These are phyloP conservation scores for Suzukiozyma palmioleophila DNA, from an alignment of 1,139 yeast genomes.

Conservation along the genomic window DNA sequence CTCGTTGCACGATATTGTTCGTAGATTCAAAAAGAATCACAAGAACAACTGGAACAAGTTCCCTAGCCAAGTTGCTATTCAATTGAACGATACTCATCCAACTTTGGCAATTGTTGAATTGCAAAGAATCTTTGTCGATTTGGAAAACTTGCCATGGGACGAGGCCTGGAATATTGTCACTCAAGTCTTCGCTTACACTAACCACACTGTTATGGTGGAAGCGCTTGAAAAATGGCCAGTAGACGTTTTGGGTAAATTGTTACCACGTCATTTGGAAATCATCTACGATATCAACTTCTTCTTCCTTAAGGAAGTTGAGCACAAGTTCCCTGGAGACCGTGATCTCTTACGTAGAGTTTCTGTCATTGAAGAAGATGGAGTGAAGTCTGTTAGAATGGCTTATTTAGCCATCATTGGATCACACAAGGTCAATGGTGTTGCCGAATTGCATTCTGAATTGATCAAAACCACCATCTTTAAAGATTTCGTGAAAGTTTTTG, in stretches of 20 bases:
- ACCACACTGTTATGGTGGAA: conserved; percentile 92
- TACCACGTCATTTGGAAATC: conserved; percentile 91
- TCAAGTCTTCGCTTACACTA: conserved; percentile 83
- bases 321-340: conserved; percentile 66
- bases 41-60: conserved; percentile 73
- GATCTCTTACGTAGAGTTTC: conserved; percentile 71
- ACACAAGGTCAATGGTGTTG: conserved; percentile 93
- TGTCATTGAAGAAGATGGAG: conserved; percentile 73
- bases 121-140: conserved; percentile 80
- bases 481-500: conserved; percentile 82
- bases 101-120: conserved; percentile 88
- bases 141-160: conserved; percentile 77
- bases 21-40: conserved; percentile 80
- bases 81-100: conserved; percentile 94
- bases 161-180: conserved; percentile 84
- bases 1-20: conserved; percentile 82
- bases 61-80: conserved; percentile 85
- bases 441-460: conserved; percentile 89
- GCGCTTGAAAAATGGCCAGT: conserved; percentile 97
- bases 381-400: conserved; percentile 90
- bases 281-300: conserved; percentile 80
- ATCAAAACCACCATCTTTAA: conserved; percentile 85
- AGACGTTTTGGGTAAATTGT: conserved; percentile 65
- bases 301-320: conserved; percentile 75
- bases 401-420: conserved; percentile 87